A percentile compares a stretch with the other conserved stretches of the same genome.
phyloP scores from a whole-genome alignment of 129 eudicot species.

The Pseudognaphalium luteoalbum region DNA sequence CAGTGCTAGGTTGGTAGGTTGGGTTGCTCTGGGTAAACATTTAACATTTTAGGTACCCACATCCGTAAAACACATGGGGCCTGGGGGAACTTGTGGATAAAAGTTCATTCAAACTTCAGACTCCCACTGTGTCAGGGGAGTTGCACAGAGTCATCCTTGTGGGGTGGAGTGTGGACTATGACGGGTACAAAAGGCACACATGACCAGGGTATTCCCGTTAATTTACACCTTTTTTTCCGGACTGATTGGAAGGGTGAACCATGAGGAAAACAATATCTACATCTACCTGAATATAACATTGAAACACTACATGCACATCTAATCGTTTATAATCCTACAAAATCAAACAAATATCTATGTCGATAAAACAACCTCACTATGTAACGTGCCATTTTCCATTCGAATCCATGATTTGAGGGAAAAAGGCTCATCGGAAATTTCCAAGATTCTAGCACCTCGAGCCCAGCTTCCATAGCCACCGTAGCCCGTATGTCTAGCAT shows the following conservation, averaged over 20 bases:
- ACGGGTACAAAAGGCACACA: too few relatives aligned
- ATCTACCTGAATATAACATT: neutral
- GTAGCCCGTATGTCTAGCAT: constrained; percentile 88
- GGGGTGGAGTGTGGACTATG: too few relatives aligned
- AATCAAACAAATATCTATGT: constrained; percentile 20
- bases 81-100: too few relatives aligned
- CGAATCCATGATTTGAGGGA: constrained; percentile 89
- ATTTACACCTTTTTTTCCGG: too few relatives aligned
- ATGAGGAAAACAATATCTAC: neutral
- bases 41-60: too few relatives aligned
- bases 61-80: too few relatives aligned
- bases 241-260: neutral
- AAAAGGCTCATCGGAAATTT: constrained; percentile 62
- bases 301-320: neutral
- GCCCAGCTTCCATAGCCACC: constrained; percentile 96
- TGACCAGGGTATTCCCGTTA: too few relatives aligned
- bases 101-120: too few relatives aligned
- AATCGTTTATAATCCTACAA: neutral
- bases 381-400: constrained; percentile 82
- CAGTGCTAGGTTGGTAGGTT: too few relatives aligned
- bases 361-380: constrained; percentile 68
- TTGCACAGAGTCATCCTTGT: too few relatives aligned
- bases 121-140: too few relatives aligned
- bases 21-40: too few relatives aligned
- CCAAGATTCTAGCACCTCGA: constrained; percentile 81